A percentile compares a stretch with the other conserved stretches of the same genome.
These are phyloP conservation scores for Salicornia ramosissima DNA, from an alignment of 148 eudicot genomes.

Conservation along the genomic window DNA sequence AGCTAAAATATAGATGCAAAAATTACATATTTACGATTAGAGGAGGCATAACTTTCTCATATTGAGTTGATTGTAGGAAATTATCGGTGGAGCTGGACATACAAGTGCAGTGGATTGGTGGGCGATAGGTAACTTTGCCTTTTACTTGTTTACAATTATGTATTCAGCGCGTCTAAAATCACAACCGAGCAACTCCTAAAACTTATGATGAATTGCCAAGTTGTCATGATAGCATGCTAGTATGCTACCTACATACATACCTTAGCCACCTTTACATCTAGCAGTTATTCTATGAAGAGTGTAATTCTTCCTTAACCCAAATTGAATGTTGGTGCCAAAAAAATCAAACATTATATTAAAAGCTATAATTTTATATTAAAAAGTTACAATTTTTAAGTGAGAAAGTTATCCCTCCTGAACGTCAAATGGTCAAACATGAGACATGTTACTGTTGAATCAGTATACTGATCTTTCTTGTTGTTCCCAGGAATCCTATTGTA, in stretches of 20 bases:
- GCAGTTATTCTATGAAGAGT: not conserved
- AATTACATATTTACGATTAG: not conserved
- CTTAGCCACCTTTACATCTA: not conserved
- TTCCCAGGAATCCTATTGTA: slow-evolving; percentile 74
- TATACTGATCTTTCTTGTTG: not conserved
- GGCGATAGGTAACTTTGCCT: slow-evolving; percentile 72
- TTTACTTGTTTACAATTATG: not conserved
- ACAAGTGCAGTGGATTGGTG: slow-evolving; percentile 99
- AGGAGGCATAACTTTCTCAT: slow-evolving; percentile 11
- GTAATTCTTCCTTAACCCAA: not conserved
- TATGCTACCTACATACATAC: not conserved
- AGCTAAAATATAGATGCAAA: not conserved
- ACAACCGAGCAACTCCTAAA: not conserved
- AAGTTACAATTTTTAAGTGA: no score
- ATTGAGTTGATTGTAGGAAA: slow-evolving; percentile 54
- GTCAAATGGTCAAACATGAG: no score
- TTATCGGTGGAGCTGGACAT: slow-evolving; percentile 86
- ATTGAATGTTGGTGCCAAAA: no score
- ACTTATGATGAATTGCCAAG: not conserved
- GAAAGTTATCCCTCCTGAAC: no score
- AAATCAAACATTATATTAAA: not conserved
- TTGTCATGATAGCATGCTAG: not conserved
- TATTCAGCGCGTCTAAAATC: not conserved
- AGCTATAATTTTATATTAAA: no score
- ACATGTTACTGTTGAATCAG: not conserved